Evolutionary conservation across 768 basidiomycete species (phyloP), one percentile per base, ranked within the genome.

Genomic region (Tremella yokohamensis): DNA sequence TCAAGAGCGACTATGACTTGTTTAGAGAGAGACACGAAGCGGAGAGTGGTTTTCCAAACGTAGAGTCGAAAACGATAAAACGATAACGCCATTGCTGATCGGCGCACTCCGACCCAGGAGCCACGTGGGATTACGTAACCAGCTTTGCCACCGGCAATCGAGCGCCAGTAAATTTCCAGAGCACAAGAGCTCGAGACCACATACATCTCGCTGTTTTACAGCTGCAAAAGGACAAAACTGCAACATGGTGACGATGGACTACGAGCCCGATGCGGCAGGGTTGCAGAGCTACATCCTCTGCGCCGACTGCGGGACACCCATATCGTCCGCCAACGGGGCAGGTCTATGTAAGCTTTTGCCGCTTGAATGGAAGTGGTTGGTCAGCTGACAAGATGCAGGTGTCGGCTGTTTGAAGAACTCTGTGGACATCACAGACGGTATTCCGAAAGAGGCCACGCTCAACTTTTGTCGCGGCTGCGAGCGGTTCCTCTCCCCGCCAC

Each of bases 391-490:
- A 11, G 29, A 34, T 34, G 4, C 56, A 73, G 72, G 75, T 65
- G 74, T 76, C 49, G 75, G 75, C 16, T 76, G 75, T 60, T 40
- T 76, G 42, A 58, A 72, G 56, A 76, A 65, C 68, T 90, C 89
- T 8, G 85, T 98, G 60, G 96, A 99, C 76, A 94, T 99, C 73
- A 98, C 93, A 0, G 94, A 98, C 74, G 92, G 91, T 13, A 98
- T 98, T 52, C 94, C 93, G 7, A 97, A 71, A 57, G 61, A 77
- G 87, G 88, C 93, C 0, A 86, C 90, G 3, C 82, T 98, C 54
- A 88, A 89, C 26, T 97, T 87, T 74, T 98, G 96, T 79, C 80
- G 91, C 56, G 72, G 97, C 66, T 99, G 96, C 76, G 91, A 97
- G 74, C 86, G 96, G 26, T 99, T 94, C 76, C 81, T 96, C 20